Evolutionary conservation across 768 basidiomycete species (phyloP).

Genomic region (Pulveroboletus sp.): DNA sequence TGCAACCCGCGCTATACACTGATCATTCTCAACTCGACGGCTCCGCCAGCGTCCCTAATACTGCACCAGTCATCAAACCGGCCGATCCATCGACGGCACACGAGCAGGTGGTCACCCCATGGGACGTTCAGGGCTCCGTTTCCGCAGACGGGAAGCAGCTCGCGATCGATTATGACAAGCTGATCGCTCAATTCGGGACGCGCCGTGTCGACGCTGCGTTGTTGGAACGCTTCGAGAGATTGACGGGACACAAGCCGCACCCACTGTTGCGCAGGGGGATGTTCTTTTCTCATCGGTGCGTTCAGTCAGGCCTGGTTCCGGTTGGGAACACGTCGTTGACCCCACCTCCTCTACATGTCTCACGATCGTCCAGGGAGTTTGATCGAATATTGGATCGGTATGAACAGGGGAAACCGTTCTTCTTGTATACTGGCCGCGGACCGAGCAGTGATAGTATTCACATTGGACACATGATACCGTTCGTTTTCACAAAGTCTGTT

Average conservation of each 20-base stretch:
- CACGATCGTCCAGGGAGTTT: slow-evolving; percentile 61
- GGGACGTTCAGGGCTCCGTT: slow-evolving; percentile 94
- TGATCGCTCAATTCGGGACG: slow-evolving; percentile 92
- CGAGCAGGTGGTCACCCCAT: slow-evolving; percentile 89
- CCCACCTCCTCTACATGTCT: too few relatives aligned
- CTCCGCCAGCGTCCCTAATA: not conserved
- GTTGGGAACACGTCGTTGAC: not conserved
- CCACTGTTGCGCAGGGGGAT: slow-evolving; percentile 83
- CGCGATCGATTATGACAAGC: slow-evolving; percentile 95
- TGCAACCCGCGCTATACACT: not conserved
- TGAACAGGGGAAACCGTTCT: slow-evolving; percentile 96
- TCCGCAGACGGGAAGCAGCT: slow-evolving; percentile 85
- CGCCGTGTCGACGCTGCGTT: slow-evolving; percentile 70
- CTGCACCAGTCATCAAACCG: slow-evolving; percentile 33
- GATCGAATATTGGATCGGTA: slow-evolving; percentile 91
- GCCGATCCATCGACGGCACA: slow-evolving; percentile 31
- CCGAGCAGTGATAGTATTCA: slow-evolving; percentile 98
- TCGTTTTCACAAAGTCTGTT: slow-evolving; percentile 91
- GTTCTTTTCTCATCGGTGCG: slow-evolving; percentile 97
- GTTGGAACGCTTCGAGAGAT: slow-evolving; percentile 81
- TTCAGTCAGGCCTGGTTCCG: not conserved
- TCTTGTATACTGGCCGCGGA: slow-evolving; percentile 95
- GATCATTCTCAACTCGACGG: slow-evolving; percentile 5
- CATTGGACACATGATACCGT: slow-evolving; percentile 95
- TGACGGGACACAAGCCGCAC: slow-evolving; percentile 89